Base-by-base conservation (phyloP, 495 filamentous ascomycete species). In the Tuber indicum region DNA sequence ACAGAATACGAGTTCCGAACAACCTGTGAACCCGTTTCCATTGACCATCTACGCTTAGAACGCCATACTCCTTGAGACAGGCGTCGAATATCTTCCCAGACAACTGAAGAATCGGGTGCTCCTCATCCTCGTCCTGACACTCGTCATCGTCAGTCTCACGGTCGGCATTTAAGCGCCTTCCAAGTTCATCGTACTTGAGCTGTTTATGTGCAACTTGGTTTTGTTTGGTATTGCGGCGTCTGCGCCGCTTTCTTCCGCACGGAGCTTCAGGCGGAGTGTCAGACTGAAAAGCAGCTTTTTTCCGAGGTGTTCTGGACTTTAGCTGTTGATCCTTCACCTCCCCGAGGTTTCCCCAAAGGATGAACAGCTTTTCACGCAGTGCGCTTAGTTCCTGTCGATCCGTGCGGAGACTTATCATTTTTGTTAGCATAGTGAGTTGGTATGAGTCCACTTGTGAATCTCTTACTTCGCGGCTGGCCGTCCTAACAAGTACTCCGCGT, bases 261-360 rank as follows among this genome's bases (percentile, higher is more conserved):
- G 46, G 26, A 45, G 76, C 12, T 81, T 78, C 82, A 49, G 32
- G 39, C 49, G 26, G 42, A 44, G 47, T 43, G 16, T 71, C 70
- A 42, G 21, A 43, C 32, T 41, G 26, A 19, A 47, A 36, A 26
- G 23, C 41, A 70, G 41, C 46, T 39, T 23, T 70, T 81, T 73
- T 21, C 69, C 32, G 44, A 21, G 23, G 16, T 58, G 75, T 46
- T 21, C 52, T 36, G 58, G 45, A 12, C 52, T n/a, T 16, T 74
- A 75, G 41, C 26, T 23, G 58, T 71, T 79, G n/a, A 78, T 47
- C 49, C 81, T 92, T 93, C 70, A 82, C 77, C 82, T 97, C 93
- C 83, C 93, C 91, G 10, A 98, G 88, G 76, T 96, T 88, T 5
- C 95, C 95, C 94, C 95, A 98, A 12, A 98, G 87, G 45, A 89